A percentile compares a stretch with the other conserved stretches of the same genome.
Evolutionary conservation across 2,329 filamentous ascomycete species (phyloP).

Genomic region (Aspergillus pseudonomiae): DNA sequence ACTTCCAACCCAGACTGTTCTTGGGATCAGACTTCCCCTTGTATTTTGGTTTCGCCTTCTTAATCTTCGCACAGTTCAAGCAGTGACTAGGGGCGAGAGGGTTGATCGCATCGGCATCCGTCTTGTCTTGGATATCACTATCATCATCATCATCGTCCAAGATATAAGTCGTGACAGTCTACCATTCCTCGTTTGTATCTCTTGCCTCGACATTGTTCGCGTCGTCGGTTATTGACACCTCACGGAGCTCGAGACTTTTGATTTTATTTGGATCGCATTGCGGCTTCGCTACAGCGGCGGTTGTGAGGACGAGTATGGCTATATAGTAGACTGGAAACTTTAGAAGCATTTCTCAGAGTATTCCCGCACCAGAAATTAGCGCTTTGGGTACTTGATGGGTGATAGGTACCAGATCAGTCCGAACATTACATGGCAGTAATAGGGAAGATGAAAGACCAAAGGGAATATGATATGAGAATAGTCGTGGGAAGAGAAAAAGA

Average conservation of each 20-base stretch:
- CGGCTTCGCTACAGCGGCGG: background rate
- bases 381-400: no score
- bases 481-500: fast-evolving
- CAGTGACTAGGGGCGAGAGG: background rate
- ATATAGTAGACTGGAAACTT: background rate
- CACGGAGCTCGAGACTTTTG: background rate
- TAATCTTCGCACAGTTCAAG: conserved; percentile 2
- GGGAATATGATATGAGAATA: no score
- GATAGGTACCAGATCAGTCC: no score
- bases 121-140: background rate
- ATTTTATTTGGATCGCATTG: background rate
- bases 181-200: background rate
- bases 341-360: background rate
- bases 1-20: background rate
- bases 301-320: background rate
- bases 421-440: no score
- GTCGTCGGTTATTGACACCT: background rate
- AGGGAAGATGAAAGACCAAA: no score
- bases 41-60: conserved; percentile 3
- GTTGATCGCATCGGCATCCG: background rate
- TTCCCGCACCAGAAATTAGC: background rate
- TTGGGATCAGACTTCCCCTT: background rate
- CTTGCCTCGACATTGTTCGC: background rate
- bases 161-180: background rate
- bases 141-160: background rate